Evolutionary conservation across 306 rosid species (phyloP).

Genomic region (Glycine latifolia): DNA sequence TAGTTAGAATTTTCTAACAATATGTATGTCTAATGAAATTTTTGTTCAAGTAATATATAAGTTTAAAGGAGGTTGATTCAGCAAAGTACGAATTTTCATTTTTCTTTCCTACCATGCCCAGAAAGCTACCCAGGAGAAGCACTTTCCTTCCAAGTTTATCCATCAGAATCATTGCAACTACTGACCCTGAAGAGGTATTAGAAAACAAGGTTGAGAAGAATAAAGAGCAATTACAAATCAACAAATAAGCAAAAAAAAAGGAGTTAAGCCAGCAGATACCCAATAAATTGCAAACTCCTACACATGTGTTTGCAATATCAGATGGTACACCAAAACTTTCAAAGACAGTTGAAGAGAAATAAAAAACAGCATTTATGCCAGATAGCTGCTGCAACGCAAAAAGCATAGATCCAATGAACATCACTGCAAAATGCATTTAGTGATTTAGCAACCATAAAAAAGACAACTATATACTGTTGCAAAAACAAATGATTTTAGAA

Average conservation of each 20-base stretch:
- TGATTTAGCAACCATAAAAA: constrained; percentile 50
- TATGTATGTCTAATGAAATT: background rate
- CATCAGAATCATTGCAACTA: constrained; percentile 79
- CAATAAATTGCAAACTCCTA: constrained; percentile 74
- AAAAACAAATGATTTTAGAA: constrained; percentile 16
- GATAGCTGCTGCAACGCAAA: constrained; percentile 93
- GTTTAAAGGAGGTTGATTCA: constrained; percentile 22
- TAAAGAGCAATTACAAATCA: constrained; percentile 29
- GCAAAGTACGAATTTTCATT: constrained; percentile 37
- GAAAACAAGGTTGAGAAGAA: constrained; percentile 40
- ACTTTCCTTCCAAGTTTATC: constrained; percentile 89
- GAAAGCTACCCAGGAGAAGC: constrained; percentile 84
- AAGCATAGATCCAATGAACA: constrained; percentile 82
- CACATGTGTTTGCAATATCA: constrained; percentile 66
- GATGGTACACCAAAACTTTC: constrained; percentile 81
- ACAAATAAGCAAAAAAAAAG: constrained; percentile 10
- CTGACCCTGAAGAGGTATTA: constrained; percentile 65
- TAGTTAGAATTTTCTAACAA: background rate
- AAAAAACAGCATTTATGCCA: constrained; percentile 90
- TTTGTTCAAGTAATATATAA: background rate
- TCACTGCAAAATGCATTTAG: constrained; percentile 76
- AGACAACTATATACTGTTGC: constrained; percentile 29
- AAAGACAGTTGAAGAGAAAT: constrained; percentile 84
- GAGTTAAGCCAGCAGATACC: constrained; percentile 57
- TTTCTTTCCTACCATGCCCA: constrained; percentile 75